Evolutionary conservation across 2,329 filamentous ascomycete species (phyloP), one percentile per base, ranked within the genome.

Genomic region (Stemphylium beticola): DNA sequence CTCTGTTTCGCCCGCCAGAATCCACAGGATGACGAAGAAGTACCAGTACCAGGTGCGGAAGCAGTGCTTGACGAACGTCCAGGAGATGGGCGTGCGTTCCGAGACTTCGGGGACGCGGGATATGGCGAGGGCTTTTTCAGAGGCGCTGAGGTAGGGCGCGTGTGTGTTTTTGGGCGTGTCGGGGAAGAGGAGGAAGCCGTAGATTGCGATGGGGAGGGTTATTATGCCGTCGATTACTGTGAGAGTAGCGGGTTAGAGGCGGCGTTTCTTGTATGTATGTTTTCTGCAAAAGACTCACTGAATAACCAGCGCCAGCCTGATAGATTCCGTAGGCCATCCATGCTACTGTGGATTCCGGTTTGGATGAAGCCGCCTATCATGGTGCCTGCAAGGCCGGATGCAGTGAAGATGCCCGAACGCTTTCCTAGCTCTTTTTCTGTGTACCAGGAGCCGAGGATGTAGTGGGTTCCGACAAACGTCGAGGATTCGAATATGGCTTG

Each of bases 1-100:
- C 69, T 92, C 88, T 0, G 86, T 87, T 67, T 90, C 87, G 26
- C 87, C 87, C 0, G 87, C 87, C 36, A 91, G 85, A 59, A 88
- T 82, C 87, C 87, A 90, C 0, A 90, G 81, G 4, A 84, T 66
- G 2, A 85, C 81, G 61, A 90, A 89, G 1, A 85, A 86, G 78
- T 85, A 89, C 80, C 83, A 88, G 64, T 87, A 82, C 82, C 83
- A 87, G 0, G 83, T 86, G 0, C 77, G 75, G 9, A 89, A 77
- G 14, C 87, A 81, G 39, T 79, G 80, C 57, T 80, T 84, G 20
- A 81, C 61, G 60, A 89, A 87, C 1, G 62, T 55, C 50, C 79
- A 68, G 22, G 69, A 81, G 11, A 85, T 67, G 0, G 81, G 81
- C 2, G 81, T 77, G 1, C 73, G 72, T 47, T 79, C 71, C 0